phyloP scores from a whole-genome alignment of 257 asterid species.

The Solanum chaucha region DNA sequence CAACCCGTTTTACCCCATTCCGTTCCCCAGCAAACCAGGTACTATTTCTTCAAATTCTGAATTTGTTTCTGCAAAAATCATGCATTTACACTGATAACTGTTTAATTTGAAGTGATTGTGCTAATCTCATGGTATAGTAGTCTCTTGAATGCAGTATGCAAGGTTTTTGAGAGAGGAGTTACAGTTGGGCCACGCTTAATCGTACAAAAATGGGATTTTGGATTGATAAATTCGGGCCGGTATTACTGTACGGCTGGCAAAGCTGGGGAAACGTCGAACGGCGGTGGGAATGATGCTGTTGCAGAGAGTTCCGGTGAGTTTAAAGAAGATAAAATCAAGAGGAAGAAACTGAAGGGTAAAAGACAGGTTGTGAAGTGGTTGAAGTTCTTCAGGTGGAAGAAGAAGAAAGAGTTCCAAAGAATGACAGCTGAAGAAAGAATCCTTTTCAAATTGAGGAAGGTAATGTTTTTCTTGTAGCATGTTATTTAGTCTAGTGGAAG shows the following conservation, averaged over 20 bases:
- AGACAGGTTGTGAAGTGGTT: slow-evolving; percentile 87
- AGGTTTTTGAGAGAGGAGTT: slow-evolving; percentile 22
- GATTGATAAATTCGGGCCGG: slow-evolving; percentile 41
- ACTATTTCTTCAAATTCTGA: neutral
- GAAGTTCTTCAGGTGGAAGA: slow-evolving; percentile 76
- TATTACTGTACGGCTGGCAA: slow-evolving; percentile 18
- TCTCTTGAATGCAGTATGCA: slow-evolving; percentile 21
- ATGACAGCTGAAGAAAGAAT: slow-evolving; percentile 79
- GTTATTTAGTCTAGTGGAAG: neutral
- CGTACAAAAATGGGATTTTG: slow-evolving; percentile 13
- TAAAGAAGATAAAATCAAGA: slow-evolving; percentile 23
- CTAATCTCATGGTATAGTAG: slow-evolving; percentile 10
- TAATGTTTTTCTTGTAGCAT: neutral
- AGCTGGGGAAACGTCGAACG: slow-evolving; percentile 15
- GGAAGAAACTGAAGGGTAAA: slow-evolving; percentile 87
- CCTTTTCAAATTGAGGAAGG: slow-evolving; percentile 66
- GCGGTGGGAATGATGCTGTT: slow-evolving; percentile 8
- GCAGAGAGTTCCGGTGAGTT: slow-evolving; percentile 27
- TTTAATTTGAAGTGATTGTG: neutral
- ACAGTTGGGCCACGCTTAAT: slow-evolving; percentile 9
- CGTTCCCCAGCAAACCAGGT: slow-evolving; percentile 27
- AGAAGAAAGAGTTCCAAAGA: slow-evolving; percentile 62
- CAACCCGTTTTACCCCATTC: slow-evolving; percentile 7
- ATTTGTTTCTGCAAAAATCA: neutral
- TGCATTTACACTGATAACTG: neutral